phyloP scores from a whole-genome alignment of 192 early-diverging fungal genomes.

The Physocladia obscura region DNA sequence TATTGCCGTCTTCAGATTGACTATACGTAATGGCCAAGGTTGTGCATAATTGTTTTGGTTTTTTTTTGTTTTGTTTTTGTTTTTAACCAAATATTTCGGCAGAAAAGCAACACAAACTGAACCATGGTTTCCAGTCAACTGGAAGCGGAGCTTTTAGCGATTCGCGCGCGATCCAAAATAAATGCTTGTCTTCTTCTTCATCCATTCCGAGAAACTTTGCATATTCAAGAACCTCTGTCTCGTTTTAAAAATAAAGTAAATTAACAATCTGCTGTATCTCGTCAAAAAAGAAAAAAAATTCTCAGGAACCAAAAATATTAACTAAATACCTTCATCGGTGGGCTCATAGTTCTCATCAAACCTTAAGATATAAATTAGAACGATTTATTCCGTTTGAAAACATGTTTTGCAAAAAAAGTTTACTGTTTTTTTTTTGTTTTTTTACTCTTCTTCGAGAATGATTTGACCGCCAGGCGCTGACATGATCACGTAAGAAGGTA shows the following conservation, averaged over 20 bases:
- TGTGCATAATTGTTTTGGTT: too few relatives aligned
- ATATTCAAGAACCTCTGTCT: conserved; percentile 60
- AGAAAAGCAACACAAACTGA: neutral
- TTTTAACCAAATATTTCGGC: neutral
- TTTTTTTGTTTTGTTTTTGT: too few relatives aligned
- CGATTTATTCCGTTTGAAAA: neutral
- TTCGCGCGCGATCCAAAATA: conserved; percentile 65
- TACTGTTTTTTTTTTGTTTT: neutral
- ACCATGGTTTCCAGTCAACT: conserved; percentile 66
- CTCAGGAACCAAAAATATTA: neutral
- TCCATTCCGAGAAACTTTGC: conserved; percentile 66
- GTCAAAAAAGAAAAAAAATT: neutral
- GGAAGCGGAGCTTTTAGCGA: conserved; percentile 63
- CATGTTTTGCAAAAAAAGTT: neutral
- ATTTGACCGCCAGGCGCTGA: neutral
- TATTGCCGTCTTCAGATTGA: conserved; percentile 64
- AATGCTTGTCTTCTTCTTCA: conserved; percentile 48
- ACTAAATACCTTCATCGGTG: conserved; percentile 47
- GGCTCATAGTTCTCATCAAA: conserved; percentile 68
- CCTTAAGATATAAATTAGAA: conserved; percentile 12
- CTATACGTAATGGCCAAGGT: conserved; percentile 24
- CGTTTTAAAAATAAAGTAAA: neutral
- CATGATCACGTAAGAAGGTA: too few relatives aligned
- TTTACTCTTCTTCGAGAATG: conserved; percentile 49
- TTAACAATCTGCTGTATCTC: neutral